Base-by-base conservation (phyloP, 108 stramenopile species). In the Parietichytrium sp. region DNA sequence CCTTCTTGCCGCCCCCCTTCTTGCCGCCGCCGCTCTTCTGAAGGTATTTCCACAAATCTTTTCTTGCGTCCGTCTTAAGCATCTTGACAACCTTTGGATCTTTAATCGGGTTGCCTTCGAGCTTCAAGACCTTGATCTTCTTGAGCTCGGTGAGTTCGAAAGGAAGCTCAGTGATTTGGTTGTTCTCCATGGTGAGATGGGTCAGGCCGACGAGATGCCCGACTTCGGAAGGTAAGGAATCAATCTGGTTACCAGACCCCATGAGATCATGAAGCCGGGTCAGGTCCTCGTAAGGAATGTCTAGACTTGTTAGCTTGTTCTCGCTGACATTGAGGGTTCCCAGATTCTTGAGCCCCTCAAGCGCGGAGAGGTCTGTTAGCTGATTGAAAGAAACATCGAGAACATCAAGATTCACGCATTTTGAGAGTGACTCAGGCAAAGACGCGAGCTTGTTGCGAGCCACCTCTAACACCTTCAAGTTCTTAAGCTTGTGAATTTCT, bases 1-100 rank as follows among this genome's bases (percentile, higher is more conserved):
- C 25, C 61, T 72, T 72, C 61, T 72, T 72, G 61, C 61, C 61
- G 2, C 61, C 61, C n/a, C n/a, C n/a, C n/a, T n/a, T n/a, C 42
- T 72, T 72, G 29, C 61, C 49, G n/a, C 49, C 20, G 7, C 38
- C 61, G 38, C 45, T 33, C 61, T 72, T 72, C 61, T 72, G 61
- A 33, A 72, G 25, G 42, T 72, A 72, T 20, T 72, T 72, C 61
- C 61, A 72, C 20, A 72, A 25, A 0, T 72, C 61, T 42, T 72
- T 72, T 33, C 61, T 33, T n/a, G 33, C 20, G 15, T 72, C 61
- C 12, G 61, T 42, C 10, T 33, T 42, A 72, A 33, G 45, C 61
- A 72, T 72, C 15, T 42, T 33, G 23, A 23, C 45, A 15, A 72
- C 61, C 10, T 42, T 33, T 13, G 61, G 61, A 45, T 72, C 61